Base-by-base conservation (phyloP, 2,329 filamentous ascomycete species). In the Epicoccum nigrum region DNA sequence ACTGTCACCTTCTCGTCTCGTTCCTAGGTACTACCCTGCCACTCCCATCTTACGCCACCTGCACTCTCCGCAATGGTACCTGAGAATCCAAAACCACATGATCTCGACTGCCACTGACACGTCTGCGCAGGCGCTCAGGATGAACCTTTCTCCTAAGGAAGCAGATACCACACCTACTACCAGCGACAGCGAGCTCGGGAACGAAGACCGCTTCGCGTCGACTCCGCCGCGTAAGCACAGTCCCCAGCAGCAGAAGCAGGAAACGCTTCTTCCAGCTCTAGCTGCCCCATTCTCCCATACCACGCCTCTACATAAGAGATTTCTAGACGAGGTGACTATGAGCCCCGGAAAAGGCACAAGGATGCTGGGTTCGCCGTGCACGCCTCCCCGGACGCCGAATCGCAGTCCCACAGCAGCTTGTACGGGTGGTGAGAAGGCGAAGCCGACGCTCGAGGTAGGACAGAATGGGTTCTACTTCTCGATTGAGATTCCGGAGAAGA, bases 391-490 rank as follows among this genome's bases (percentile, higher is more conserved):
- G 12, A 54, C 62, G 9, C 60, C 56, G 6, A 56, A 41, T 13
- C 37, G 16, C 16, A 54, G 45, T 38, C 48, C 27, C 16, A 51
- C 15, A 39, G 9, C 23, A 6, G 40, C 15, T 12, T 9, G n/a
- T 4, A 27, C 15, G 9, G 19, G 25, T 11, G 33, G 1, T 12
- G 27, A 39, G 4, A 56, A 38, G 20, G 56, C 49, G 9, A 51
- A 49, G 41, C 39, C 48, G 35, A 53, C 34, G 9, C 33, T 65
- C 9, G 56, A 65, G 44, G 47, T 65, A 16, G 56, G 56, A 7
- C 54, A 51, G 27, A 56, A 58, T 40, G 58, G 54, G 0, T 65
- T 65, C 34, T 59, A 63, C 17, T 64, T 63, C 28, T 54, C 56
- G 3, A 58, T 55, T 25, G 62, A 65, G 39, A 41, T 64, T 4